These are phyloP conservation scores for Achlya hypogyna DNA, from an alignment of 352 stramenopile species.

Conservation along the genomic window DNA sequence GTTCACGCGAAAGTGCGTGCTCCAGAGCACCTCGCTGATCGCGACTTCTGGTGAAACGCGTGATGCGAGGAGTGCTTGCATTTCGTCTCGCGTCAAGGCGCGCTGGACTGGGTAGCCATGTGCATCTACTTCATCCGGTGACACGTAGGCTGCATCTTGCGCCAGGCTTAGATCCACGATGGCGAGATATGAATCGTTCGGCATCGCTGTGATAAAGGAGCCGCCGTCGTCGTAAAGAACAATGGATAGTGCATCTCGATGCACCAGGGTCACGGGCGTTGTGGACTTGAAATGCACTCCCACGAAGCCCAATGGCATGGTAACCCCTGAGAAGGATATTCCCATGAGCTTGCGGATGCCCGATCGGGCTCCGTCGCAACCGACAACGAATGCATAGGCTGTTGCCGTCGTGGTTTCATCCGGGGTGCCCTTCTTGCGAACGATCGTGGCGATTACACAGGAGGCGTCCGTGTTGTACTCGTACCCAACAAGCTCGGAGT, in stretches of 20 bases:
- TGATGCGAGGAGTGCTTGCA: not conserved
- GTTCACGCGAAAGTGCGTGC: conserved; percentile 12
- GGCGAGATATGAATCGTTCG: not conserved
- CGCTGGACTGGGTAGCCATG: not conserved
- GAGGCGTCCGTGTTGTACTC: not conserved
- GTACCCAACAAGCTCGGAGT: not conserved
- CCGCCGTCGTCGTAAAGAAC: not conserved
- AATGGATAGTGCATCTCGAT: not conserved
- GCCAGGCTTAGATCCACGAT: not conserved
- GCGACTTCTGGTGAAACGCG: not conserved
- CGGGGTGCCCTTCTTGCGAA: too few species aligned
- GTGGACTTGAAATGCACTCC: not conserved
- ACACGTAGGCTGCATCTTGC: not conserved
- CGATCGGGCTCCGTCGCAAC: conserved; percentile 10
- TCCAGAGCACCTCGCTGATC: not conserved
- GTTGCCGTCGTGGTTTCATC: not conserved
- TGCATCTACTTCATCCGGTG: not conserved
- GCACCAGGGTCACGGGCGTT: not conserved
- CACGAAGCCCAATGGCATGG: not conserved
- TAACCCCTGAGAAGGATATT: not conserved
- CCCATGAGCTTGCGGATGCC: conserved; percentile 6
- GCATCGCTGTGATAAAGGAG: conserved; percentile 5
- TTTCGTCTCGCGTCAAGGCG: not conserved
- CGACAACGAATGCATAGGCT: not conserved
- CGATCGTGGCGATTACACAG: not conserved